A percentile compares a stretch with the other conserved stretches of the same genome.
phyloP scores from a whole-genome alignment of 306 rosid species.

The Medicago arabica region DNA sequence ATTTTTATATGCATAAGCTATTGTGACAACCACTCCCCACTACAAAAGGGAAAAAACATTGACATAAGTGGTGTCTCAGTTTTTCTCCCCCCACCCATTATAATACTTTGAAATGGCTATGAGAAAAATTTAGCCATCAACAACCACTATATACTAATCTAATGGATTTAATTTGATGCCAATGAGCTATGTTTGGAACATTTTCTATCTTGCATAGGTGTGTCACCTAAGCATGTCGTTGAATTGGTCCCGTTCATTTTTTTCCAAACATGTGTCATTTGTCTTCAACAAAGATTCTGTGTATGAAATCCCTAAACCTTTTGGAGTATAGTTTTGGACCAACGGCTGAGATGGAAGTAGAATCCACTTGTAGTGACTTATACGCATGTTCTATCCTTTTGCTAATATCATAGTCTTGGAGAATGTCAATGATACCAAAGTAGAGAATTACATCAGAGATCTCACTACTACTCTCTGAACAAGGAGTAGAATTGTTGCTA shows the following conservation, averaged over 20 bases:
- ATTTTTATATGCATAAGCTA: conserved; percentile 44
- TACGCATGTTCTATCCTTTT: conserved; percentile 73
- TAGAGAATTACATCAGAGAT: conserved; percentile 61
- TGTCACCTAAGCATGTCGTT: conserved; percentile 37
- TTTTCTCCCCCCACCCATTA: conserved; percentile 22
- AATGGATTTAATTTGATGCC: conserved; percentile 5
- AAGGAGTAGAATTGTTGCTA: conserved; percentile 44
- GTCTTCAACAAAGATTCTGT: conserved; percentile 64
- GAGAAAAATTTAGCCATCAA: conserved; percentile 53
- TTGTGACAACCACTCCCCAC: conserved; percentile 40
- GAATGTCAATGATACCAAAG: conserved; percentile 75
- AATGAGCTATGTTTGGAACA: conserved; percentile 12
- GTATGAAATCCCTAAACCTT: conserved; percentile 63
- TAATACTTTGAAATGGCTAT: conserved; percentile 48
- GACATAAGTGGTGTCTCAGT: conserved; percentile 26
- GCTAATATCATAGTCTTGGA: conserved; percentile 68
- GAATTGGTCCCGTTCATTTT: conserved; percentile 33
- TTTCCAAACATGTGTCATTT: conserved; percentile 43
- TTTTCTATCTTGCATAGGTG: conserved; percentile 14
- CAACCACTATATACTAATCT: conserved; percentile 41
- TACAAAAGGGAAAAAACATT: conserved; percentile 21
- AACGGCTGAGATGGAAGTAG: conserved; percentile 67
- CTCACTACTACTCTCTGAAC: conserved; percentile 44
- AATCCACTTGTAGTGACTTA: conserved; percentile 67
- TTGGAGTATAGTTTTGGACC: conserved; percentile 66